Conservation (phyloP, 2,329 filamentous ascomycete species). For the Alternaria triticimaculans region DNA sequence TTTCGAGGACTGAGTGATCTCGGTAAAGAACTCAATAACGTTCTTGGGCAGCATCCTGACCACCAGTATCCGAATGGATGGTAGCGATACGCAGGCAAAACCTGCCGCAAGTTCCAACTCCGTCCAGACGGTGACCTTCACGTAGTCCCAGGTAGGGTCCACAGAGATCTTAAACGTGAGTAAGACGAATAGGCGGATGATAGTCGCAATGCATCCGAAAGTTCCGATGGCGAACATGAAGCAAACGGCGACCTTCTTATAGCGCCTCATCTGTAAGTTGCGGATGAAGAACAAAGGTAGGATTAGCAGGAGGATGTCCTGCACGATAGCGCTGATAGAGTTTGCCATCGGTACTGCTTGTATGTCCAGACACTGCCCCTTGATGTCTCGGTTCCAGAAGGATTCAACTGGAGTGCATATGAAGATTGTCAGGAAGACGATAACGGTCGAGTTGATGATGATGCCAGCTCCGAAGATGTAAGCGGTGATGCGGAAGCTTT, state of each 20-base stretch:
- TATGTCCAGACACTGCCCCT: slow-evolving; percentile 31
- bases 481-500: slow-evolving; percentile 20
- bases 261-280: slow-evolving; percentile 30
- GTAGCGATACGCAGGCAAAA: slow-evolving; percentile 32
- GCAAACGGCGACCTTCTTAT: slow-evolving; percentile 29
- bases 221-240: slow-evolving; percentile 38
- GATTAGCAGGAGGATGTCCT: slow-evolving; percentile 34
- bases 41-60: slow-evolving; percentile 14
- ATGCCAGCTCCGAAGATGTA: slow-evolving; percentile 25
- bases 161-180: slow-evolving; percentile 29
- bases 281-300: slow-evolving; percentile 31
- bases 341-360: slow-evolving; percentile 31
- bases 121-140: slow-evolving; percentile 32
- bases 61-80: slow-evolving; percentile 30
- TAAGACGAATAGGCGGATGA: slow-evolving; percentile 32
- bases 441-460: slow-evolving; percentile 19
- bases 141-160: slow-evolving; percentile 39
- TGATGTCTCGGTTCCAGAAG: slow-evolving; percentile 38
- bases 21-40: slow-evolving; percentile 16
- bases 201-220: slow-evolving; percentile 36
- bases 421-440: slow-evolving; percentile 31
- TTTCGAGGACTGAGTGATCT: slow-evolving; percentile 10
- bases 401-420: slow-evolving; percentile 30
- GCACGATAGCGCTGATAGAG: slow-evolving; percentile 28
- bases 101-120: slow-evolving; percentile 32